Evolutionary conservation across 2,329 filamentous ascomycete genomes (phyloP).

Genomic region (Aspergillus tamarii): DNA sequence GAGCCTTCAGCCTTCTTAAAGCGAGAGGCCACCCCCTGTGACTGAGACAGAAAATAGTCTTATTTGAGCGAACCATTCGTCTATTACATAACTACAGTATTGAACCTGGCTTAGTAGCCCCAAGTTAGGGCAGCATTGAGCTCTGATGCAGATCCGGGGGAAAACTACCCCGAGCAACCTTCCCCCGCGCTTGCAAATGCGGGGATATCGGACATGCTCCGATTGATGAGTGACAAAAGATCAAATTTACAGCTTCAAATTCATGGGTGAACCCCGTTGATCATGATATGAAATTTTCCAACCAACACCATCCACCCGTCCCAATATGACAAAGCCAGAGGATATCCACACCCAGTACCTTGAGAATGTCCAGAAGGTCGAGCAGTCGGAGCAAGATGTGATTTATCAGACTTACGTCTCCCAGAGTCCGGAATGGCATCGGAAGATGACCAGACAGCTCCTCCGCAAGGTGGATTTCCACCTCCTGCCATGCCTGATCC

Average conservation of each 20-base stretch:
- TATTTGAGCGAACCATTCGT: too few relatives aligned
- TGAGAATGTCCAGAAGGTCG: not conserved
- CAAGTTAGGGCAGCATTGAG: too few relatives aligned
- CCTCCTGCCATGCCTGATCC: slow-evolving; percentile 33
- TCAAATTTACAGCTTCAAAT: not conserved
- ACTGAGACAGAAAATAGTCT: too few relatives aligned
- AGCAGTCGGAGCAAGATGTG: slow-evolving; percentile 25
- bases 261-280: not conserved
- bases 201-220: not conserved
- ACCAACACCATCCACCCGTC: too few relatives aligned
- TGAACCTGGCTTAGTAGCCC: too few relatives aligned
- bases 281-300: too few relatives aligned
- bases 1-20: too few relatives aligned
- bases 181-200: not conserved
- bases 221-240: not conserved
- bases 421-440: slow-evolving; percentile 31
- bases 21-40: too few relatives aligned
- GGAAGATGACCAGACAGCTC: slow-evolving; percentile 27
- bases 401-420: slow-evolving; percentile 31
- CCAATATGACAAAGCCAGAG: not conserved
- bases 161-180: not conserved
- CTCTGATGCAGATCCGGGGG: too few relatives aligned
- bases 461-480: slow-evolving; percentile 33
- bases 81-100: too few relatives aligned
- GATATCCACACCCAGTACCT: not conserved